Conservation (phyloP, 1,284 basidiomycete species). For the Trichosporon sp. region DNA sequence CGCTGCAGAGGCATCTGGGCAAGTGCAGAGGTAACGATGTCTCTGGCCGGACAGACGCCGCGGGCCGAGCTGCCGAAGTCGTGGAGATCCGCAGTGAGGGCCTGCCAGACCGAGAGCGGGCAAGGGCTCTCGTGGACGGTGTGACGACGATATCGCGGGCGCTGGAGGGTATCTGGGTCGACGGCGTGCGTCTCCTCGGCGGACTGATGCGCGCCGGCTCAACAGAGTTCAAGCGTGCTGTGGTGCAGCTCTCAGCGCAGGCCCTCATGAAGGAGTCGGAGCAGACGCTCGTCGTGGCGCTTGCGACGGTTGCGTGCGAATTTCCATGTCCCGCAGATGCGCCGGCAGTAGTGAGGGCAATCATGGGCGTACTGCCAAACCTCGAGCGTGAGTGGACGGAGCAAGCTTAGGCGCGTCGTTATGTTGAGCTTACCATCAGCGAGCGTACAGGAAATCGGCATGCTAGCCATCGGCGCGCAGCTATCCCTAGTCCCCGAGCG, state of each 20-base stretch:
- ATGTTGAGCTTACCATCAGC: background rate
- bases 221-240: background rate
- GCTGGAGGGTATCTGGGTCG: constrained; percentile 22
- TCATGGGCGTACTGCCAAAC: constrained; percentile 3
- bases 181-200: constrained; percentile 16
- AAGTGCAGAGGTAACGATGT: background rate
- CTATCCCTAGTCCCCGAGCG: background rate
- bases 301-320: constrained; percentile 18
- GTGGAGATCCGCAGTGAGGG: constrained; percentile 15
- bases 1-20: constrained; percentile 12
- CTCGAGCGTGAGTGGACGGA: constrained; percentile 3
- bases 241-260: background rate
- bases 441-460: constrained; percentile 26
- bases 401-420: too few species aligned
- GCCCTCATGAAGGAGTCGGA: background rate
- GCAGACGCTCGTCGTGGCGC: constrained; percentile 16
- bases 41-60: constrained; percentile 22
- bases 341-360: background rate
- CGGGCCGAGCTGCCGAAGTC: constrained; percentile 29
- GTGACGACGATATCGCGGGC: constrained; percentile 11
- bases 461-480: constrained; percentile 22
- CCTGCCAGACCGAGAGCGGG: background rate
- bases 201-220: constrained; percentile 10
- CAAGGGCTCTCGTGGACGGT: constrained; percentile 4
- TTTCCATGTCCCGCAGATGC: background rate